Base-by-base conservation (phyloP, 2,329 filamentous ascomycete genomes). In the Dothistroma septosporum region DNA sequence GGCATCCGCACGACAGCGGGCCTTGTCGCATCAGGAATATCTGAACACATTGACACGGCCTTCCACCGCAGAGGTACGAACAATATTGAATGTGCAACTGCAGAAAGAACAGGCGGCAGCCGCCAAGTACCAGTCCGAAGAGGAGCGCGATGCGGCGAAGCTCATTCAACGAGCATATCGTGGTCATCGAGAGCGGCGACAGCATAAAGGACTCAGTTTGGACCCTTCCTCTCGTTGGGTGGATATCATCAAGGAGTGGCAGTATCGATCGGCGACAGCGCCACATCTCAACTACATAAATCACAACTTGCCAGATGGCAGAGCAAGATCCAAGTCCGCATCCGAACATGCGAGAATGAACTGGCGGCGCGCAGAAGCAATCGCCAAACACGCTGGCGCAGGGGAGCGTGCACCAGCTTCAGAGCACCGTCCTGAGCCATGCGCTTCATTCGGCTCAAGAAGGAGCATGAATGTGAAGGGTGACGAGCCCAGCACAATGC, bases 291-390 rank as follows among this genome's bases (percentile, higher is more conserved):
- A 44, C 21, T 44, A 47, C 19, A 55, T 44, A 32, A 44, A 47
- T n/a, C 28, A 6, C 14, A 32, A 37, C 50, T 47, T 53, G 19
- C 37, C 53, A n/a, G 53, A 41, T 32, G 49, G 33, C 54, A 52
- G 55, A 59, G 56, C 64, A 69, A 46, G 48, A 28, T 64, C 65
- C 8, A 60, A 55, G 14, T 55, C 58, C 9, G n/a, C 58, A 53
- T 62, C 55, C 35, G 68, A 62, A 24, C 63, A 47, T 37, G 59
- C 90, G 14, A 82, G 83, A 53, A 78, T 83, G 61, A 89, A 91
- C 60, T 96, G 91, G 91, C 87, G 85, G 67, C 89, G 89, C 66
- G 86, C 83, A 0, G 85, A 87, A 16, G 79, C 83, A 35, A 87
- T 94, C 50, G 88, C 89, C 1, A 82, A 86, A 58, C 82, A 87